Evolutionary conservation across 441 rosid genomes (phyloP).

Genomic region (Mallotus repandus): DNA sequence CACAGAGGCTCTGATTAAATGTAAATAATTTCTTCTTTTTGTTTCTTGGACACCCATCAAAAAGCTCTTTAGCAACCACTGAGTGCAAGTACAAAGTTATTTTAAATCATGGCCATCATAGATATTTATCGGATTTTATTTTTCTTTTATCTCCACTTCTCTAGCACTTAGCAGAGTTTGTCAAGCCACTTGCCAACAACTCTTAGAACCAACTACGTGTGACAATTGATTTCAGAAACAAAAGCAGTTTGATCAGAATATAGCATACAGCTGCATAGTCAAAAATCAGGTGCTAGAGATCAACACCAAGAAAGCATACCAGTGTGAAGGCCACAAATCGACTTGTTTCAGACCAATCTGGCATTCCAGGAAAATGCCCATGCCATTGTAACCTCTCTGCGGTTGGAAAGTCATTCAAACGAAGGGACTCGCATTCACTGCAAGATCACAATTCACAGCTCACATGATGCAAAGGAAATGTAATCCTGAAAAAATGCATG

Average conservation of each 20-base stretch:
- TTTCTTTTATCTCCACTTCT: too few species aligned
- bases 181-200: not conserved
- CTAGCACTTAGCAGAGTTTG: not conserved
- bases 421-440: conserved; percentile 91
- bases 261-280: not conserved
- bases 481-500: conserved; percentile 8
- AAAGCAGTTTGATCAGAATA: not conserved
- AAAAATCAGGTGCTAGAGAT: not conserved
- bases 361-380: conserved; percentile 70
- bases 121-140: not conserved
- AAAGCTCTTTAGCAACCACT: not conserved
- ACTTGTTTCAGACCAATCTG: conserved; percentile 87
- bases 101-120: not conserved
- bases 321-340: conserved; percentile 88
- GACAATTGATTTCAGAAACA: not conserved
- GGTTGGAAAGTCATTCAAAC: conserved; percentile 80
- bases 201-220: not conserved
- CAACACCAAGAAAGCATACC: conserved; percentile 43
- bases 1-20: not conserved
- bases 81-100: not conserved
- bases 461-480: conserved; percentile 1
- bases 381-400: conserved; percentile 92
- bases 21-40: not conserved
- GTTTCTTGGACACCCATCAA: not conserved
- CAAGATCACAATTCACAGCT: conserved; percentile 25